Evolutionary conservation across 2,329 filamentous ascomycete species (phyloP).

Genomic region (Endoconidiophora polonica): DNA sequence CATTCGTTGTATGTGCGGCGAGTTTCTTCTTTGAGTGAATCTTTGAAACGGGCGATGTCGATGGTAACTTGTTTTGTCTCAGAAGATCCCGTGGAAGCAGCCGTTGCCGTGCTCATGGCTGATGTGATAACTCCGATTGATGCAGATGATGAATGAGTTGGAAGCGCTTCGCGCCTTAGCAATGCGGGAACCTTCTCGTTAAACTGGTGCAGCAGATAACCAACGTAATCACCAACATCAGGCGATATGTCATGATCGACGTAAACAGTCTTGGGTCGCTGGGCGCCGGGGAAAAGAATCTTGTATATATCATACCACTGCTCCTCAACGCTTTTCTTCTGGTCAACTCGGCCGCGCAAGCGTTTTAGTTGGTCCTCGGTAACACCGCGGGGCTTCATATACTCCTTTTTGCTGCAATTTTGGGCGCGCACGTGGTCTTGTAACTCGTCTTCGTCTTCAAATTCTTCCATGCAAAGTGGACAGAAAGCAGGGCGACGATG

Average conservation of each 20-base stretch:
- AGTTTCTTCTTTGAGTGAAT: slow-evolving; percentile 4
- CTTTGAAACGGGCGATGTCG: slow-evolving; percentile 3
- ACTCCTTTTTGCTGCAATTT: slow-evolving; percentile 11
- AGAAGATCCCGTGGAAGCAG: not conserved
- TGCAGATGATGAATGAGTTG: not conserved
- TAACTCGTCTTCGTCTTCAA: slow-evolving; percentile 12
- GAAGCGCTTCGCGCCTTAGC: not conserved
- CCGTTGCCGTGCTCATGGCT: not conserved
- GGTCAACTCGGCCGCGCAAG: slow-evolving; percentile 14
- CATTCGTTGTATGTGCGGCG: slow-evolving; percentile 7
- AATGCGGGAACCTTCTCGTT: slow-evolving; percentile 1
- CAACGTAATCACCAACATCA: slow-evolving; percentile 14
- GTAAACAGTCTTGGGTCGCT: slow-evolving; percentile 15
- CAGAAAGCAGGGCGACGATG: slow-evolving; percentile 16
- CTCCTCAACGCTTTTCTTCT: slow-evolving; percentile 14
- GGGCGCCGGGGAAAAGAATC: slow-evolving; percentile 14
- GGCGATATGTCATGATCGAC: slow-evolving; percentile 15
- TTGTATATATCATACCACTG: slow-evolving; percentile 17
- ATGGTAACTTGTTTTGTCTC: not conserved
- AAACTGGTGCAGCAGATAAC: slow-evolving; percentile 11
- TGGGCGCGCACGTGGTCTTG: slow-evolving; percentile 13
- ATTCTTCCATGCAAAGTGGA: slow-evolving; percentile 14
- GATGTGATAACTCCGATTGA: not conserved
- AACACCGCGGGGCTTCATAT: slow-evolving; percentile 14
- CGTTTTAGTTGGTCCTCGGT: slow-evolving; percentile 14